phyloP scores from a whole-genome alignment of 2,329 filamentous ascomycete genomes.

The Aplosporella prunicola region DNA sequence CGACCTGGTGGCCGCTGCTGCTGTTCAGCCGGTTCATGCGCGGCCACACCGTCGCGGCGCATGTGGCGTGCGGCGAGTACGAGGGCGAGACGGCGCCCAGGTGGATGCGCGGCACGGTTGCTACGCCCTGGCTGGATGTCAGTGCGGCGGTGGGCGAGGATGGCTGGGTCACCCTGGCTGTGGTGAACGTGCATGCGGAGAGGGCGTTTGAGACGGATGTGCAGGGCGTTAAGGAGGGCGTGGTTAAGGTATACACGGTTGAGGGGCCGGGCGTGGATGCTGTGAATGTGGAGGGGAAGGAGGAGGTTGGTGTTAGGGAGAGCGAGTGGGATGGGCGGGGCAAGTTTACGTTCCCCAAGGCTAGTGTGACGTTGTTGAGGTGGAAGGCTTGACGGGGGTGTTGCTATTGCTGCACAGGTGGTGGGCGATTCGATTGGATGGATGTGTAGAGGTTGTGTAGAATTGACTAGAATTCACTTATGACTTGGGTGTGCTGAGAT shows the following conservation, averaged over 20 bases:
- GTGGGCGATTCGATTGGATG: too few species aligned
- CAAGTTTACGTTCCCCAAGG: slow-evolving; percentile 56
- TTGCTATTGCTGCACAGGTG: too few species aligned
- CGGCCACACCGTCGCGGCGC: slow-evolving; percentile 56
- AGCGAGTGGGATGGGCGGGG: slow-evolving; percentile 55
- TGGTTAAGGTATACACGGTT: slow-evolving; percentile 55
- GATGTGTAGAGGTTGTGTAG: too few species aligned
- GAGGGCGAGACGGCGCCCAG: slow-evolving; percentile 54
- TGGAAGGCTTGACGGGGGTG: slow-evolving; percentile 33
- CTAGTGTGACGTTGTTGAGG: slow-evolving; percentile 59
- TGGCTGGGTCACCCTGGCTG: slow-evolving; percentile 56
- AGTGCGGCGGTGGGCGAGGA: slow-evolving; percentile 51
- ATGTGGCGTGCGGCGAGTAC: slow-evolving; percentile 56
- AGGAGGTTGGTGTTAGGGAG: slow-evolving; percentile 54
- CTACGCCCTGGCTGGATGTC: slow-evolving; percentile 62
- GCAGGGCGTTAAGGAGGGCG: slow-evolving; percentile 43
- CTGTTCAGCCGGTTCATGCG: slow-evolving; percentile 66
- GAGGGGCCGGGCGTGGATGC: slow-evolving; percentile 47
- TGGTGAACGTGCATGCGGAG: slow-evolving; percentile 60
- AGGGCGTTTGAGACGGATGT: slow-evolving; percentile 51
- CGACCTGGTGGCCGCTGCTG: slow-evolving; percentile 65
- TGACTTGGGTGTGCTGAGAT: too few species aligned
- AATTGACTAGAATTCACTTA: too few species aligned
- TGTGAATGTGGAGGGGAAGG: slow-evolving; percentile 52
- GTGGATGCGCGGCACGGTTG: slow-evolving; percentile 56